Base-by-base conservation (phyloP, 192 early-diverging fungal species). In the Gryganskiella cystojenkinii region DNA sequence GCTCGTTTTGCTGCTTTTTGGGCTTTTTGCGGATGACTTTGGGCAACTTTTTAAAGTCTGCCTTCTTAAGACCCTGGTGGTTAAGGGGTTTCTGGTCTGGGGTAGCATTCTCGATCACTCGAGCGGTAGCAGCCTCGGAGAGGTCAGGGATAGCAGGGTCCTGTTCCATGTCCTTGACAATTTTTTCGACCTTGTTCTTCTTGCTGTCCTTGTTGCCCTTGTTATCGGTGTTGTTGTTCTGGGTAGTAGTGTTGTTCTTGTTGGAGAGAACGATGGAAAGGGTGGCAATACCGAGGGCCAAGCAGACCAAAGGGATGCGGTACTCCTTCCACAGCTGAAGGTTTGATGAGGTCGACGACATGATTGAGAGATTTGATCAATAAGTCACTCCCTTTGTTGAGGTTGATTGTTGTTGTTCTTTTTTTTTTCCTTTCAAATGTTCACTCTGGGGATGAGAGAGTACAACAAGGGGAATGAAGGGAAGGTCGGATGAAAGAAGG, bases 21-120 rank as follows among this genome's bases (percentile, higher is more conserved):
- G 74, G 74, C 50, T 78, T 78, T 42, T 78, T 78, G 47, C 74
- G 74, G 44, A 78, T 78, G 31, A 78, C 74, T 42, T 78, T 78
- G 24, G 74, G 74, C 20, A 78, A 28, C 45, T 64, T 78, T 25
- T 60, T 59, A 33, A 58, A 78, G 15, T 58, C 74, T 20, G 56
- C 74, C 50, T 78, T 78, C 61, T 78, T 78, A 24, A 78, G 61
- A 22, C 74, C 74, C 66, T 64, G 53, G 27, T 78, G 74, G 22
- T 63, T 51, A 17, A 34, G 47, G 19, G 74, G 74, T 40, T 42
- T 68, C 33, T 68, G 65, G 11, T 69, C 74, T 2, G 37, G 22
- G 0, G 64, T 58, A 17, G 58, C 57, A 37, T 62, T 46, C 15
- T 55, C 64, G 6, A 46, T 31, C 3, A 61, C 60, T 45, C 58